phyloP scores from a whole-genome alignment of 1,284 basidiomycete species.

The Malassezia pachydermatis region DNA sequence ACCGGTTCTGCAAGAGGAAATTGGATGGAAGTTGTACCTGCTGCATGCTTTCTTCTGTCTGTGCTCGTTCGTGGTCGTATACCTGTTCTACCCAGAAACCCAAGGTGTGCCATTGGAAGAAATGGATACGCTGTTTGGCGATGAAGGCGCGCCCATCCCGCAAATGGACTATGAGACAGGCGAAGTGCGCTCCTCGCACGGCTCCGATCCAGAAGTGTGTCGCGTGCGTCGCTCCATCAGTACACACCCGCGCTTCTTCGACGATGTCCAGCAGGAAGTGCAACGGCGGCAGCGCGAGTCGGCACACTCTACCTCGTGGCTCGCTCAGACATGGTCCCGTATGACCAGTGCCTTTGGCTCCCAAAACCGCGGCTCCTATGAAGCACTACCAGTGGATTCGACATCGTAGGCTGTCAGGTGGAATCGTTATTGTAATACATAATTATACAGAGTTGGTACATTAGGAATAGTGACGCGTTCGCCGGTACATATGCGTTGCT shows the following conservation, averaged over 20 bases:
- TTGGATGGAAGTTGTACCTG: conserved; percentile 84
- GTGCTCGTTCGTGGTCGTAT: conserved; percentile 61
- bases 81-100: conserved; percentile 60
- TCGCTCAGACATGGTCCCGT: not conserved
- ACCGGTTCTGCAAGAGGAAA: conserved; percentile 75
- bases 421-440: not conserved
- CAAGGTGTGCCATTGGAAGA: conserved; percentile 54
- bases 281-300: not conserved
- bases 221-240: conserved; percentile 16
- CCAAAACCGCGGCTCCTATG: not conserved
- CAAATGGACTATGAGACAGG: conserved; percentile 30
- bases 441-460: not conserved
- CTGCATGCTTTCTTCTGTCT: conserved; percentile 93
- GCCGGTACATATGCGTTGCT: not conserved
- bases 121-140: conserved; percentile 51
- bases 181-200: not conserved
- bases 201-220: conserved; percentile 6
- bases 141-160: conserved; percentile 36
- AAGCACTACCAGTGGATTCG: not conserved
- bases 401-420: not conserved
- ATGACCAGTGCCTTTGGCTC: not conserved
- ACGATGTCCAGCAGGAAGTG: not conserved
- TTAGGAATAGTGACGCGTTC: not conserved
- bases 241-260: conserved; percentile 12
- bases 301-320: not conserved